These are phyloP conservation scores for Naganishia onofrii DNA, from an alignment of 768 basidiomycete species.

Conservation along the genomic window DNA sequence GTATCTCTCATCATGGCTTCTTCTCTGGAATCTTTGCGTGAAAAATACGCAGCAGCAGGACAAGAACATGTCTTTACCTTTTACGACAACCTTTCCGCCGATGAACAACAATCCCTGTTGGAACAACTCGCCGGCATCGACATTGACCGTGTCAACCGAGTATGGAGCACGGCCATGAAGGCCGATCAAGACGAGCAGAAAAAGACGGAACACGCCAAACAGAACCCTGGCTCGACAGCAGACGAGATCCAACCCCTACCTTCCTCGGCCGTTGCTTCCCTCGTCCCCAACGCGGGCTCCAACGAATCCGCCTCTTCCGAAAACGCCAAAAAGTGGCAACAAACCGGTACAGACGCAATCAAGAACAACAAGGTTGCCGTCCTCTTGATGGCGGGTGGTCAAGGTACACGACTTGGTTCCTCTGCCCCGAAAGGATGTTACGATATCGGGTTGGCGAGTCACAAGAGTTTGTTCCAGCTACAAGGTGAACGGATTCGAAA, in stretches of 20 bases:
- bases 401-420: conserved; percentile 91
- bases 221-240: not conserved
- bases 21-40: conserved; percentile 1
- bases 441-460: conserved; percentile 89
- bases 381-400: conserved; percentile 94
- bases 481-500: conserved; percentile 94
- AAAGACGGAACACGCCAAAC: conserved; percentile 3
- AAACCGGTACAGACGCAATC: conserved; percentile 75
- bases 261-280: conserved; percentile 67
- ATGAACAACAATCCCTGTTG: conserved; percentile 65
- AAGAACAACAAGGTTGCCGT: conserved; percentile 83
- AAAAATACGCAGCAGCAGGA: conserved; percentile 67
- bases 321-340: conserved; percentile 68
- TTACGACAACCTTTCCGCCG: conserved; percentile 68
- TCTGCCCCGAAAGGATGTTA: conserved; percentile 95
- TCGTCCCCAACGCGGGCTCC: conserved; percentile 56
- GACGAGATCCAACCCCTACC: conserved; percentile 79
- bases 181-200: conserved; percentile 61
- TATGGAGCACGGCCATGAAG: conserved; percentile 72
- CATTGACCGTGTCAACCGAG: conserved; percentile 84
- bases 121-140: conserved; percentile 76
- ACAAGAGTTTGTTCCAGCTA: conserved; percentile 90
- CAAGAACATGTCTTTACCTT: conserved; percentile 89
- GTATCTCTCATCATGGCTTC: not conserved
- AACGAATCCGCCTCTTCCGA: not conserved